Evolutionary conservation across 1,284 basidiomycete species (phyloP), one percentile per base, ranked within the genome.

Genomic region (Filobasidium uniguttulatum): DNA sequence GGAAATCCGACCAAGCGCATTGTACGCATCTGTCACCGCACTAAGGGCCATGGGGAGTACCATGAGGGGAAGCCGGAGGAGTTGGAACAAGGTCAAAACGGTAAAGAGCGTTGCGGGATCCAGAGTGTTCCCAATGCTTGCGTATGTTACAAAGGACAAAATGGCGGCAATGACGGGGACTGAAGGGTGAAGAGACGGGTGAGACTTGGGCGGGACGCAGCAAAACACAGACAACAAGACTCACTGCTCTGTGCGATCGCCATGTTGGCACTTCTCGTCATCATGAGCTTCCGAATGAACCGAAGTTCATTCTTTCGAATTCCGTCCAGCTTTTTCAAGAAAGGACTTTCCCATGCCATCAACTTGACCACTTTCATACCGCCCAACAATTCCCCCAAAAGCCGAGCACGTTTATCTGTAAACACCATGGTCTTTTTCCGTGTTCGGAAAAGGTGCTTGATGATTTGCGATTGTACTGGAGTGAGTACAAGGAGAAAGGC

Each of bases 341-440:
- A 88, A 0, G 86, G 82, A 2, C 57, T 54, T 56, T 75, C 72
- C 72, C 72, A 74, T 0, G 68, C 66, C 64, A 67, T 66, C 66
- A 83, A 82, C 66, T 93, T 94, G 74, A 91, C 84, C 49, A 91
- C 76, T 58, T 84, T 81, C 77, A 91, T 89, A 0, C 85, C 85
- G 17, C 81, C 80, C 2, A 93, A 68, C 3, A 91, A 73, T 56
- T 74, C 73, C 53, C 69, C 68, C 1, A 73, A 63, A 5, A 73
- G 61, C 59, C 90, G 71, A 10, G 66, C 69, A 10, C 73, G 65
- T 55, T 74, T 57, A 61, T 77, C 75, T 23, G 90, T 96, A 85
- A 85, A 96, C 3, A 71, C 65, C 85, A 94, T 93, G 36, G 81
- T 80, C 61, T 82, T 82, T 54, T 75, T 73, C 15, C 90, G 77